Evolutionary conservation across 2,329 filamentous ascomycete genomes (phyloP), one percentile per base, ranked within the genome.

Genomic region (Hansfordia pulvinata): DNA sequence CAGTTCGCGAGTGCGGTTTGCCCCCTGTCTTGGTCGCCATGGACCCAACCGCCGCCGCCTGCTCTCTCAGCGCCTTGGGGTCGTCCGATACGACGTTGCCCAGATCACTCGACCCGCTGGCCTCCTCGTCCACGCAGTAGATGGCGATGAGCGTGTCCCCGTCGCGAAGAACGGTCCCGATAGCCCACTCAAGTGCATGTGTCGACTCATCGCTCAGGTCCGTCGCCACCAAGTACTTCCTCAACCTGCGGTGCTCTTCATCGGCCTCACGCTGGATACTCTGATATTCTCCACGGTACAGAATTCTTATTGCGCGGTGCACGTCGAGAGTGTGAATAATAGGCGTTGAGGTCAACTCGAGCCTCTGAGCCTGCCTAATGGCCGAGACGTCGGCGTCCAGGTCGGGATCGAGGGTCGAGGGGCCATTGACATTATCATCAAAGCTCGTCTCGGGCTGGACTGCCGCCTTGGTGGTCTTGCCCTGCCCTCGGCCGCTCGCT

Each of bases 101-200:
- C 3, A 59, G 56, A 17, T 49, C 49, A 7, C 52, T 46, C 2
- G 52, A 53, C n/a, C 74, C 66, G 10, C 68, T 72, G 7, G 65
- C 66, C 40, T 96, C 88, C 48, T 96, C 88, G 38, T 94, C 85
- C 14, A 93, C 77, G 30, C 86, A 93, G 54, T 92, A 93, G 23
- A 96, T 83, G 3, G 84, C 85, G 34, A 94, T 75, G 19, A 98
- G 64, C 0, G 88, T 96, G 47, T 98, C 90, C 6, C 90, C 90
- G 40, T 96, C 86, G 25, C 90, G 72, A 17, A 98, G 62, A 5
- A 96, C 85, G 0, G 88, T 96, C 6, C 90, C 90, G 30, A 98
- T 86, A 0, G 88, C 90, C 90, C 90, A 98, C 50, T 98, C 90
- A 17, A 98, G 63, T 2, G 90, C 90, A 49, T 96, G 92, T 6